These are phyloP conservation scores for Psidium guajava DNA, from an alignment of 345 rosid genomes.

Conservation along the genomic window DNA sequence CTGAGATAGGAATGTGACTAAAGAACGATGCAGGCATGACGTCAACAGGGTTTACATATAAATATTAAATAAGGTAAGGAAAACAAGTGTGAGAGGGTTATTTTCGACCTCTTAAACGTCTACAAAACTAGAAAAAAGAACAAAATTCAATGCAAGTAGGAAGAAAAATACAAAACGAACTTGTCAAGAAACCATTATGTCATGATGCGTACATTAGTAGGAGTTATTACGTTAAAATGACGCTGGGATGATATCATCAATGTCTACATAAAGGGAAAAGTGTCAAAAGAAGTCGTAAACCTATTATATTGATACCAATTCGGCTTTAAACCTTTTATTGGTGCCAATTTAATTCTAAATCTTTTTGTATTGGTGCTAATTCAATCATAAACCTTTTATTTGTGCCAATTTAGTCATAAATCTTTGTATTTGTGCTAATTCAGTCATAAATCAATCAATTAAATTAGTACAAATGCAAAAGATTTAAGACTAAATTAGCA, in stretches of 20 bases:
- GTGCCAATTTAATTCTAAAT: too few relatives aligned
- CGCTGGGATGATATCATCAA: background rate
- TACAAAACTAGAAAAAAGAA: background rate
- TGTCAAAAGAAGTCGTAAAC: too few relatives aligned
- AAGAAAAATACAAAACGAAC: background rate
- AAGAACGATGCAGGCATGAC: background rate
- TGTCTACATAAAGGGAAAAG: too few relatives aligned
- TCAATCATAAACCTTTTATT: too few relatives aligned
- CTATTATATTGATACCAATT: too few relatives aligned
- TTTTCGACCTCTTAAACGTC: background rate
- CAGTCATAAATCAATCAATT: too few relatives aligned
- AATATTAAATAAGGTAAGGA: background rate
- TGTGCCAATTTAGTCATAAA: too few relatives aligned
- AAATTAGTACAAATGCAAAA: too few relatives aligned
- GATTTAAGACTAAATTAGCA: too few relatives aligned
- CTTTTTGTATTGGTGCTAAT: too few relatives aligned
- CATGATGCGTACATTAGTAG: background rate
- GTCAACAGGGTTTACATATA: background rate
- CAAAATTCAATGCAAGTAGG: background rate
- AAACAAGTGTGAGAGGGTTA: background rate
- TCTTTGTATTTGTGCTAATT: too few relatives aligned
- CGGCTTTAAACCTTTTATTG: too few relatives aligned
- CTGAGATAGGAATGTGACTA: background rate
- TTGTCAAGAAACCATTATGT: background rate
- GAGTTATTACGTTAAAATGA: background rate